A percentile compares a stretch with the other conserved stretches of the same genome.
phyloP scores from a whole-genome alignment of 1,139 yeast species.

The Saccharomycopsis crataegensis region DNA sequence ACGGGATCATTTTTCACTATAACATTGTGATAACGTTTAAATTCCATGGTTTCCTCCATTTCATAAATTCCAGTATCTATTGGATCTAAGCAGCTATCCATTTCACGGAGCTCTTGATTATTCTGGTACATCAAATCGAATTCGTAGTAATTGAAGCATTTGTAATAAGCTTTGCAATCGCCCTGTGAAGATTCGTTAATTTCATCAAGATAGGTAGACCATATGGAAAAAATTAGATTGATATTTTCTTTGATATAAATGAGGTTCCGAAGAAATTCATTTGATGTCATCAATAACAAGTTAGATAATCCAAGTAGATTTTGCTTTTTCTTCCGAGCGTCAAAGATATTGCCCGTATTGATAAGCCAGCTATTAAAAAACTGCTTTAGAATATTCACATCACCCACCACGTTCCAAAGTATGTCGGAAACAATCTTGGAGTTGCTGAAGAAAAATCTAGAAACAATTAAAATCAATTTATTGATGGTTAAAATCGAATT shows the following conservation, averaged over 20 bases:
- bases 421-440: constrained; percentile 36
- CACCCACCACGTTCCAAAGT: constrained; percentile 20
- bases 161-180: constrained; percentile 55
- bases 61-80: constrained; percentile 28
- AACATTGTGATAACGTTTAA: constrained; percentile 42
- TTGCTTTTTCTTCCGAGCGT: constrained; percentile 60
- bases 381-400: constrained; percentile 23
- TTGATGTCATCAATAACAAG: constrained; percentile 34
- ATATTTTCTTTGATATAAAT: constrained; percentile 25
- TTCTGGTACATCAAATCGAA: constrained; percentile 17
- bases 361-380: constrained; percentile 33
- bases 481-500: constrained; percentile 39
- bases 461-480: constrained; percentile 45
- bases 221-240: constrained; percentile 40
- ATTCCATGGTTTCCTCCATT: constrained; percentile 51
- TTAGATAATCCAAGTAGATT: constrained; percentile 47
- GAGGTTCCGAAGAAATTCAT: constrained; percentile 24
- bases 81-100: constrained; percentile 18
- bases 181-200: constrained; percentile 56
- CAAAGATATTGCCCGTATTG: constrained; percentile 45
- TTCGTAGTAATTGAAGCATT: constrained; percentile 31
- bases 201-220: constrained; percentile 66
- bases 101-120: constrained; percentile 31
- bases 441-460: constrained; percentile 44
- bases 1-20: constrained; percentile 49